Evolutionary conservation across 1,284 basidiomycete species (phyloP).

Genomic region (Dichomitus squalens): DNA sequence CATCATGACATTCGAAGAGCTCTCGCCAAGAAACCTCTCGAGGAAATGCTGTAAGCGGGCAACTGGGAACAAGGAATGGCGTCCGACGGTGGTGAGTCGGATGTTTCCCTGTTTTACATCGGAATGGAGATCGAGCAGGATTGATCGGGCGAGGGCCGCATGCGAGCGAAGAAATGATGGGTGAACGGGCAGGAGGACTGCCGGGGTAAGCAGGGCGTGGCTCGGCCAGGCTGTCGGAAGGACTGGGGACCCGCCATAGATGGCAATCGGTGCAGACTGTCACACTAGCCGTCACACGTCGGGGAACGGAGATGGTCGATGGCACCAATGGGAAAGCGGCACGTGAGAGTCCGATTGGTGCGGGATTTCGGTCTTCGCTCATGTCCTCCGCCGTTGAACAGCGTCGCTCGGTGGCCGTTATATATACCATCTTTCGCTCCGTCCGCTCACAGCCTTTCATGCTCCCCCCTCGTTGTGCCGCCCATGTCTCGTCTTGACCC

Average conservation of each 20-base stretch:
- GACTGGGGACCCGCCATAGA: conserved; percentile 7
- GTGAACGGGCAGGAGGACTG: not conserved
- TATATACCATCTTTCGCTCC: conserved; percentile 19
- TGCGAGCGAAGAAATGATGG: not conserved
- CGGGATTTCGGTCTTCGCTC: conserved; percentile 26
- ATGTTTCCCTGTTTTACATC: not conserved
- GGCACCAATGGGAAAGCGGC: conserved; percentile 13
- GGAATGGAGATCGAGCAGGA: not conserved
- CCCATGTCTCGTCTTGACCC: conserved; percentile 4
- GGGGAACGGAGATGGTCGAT: conserved; percentile 22
- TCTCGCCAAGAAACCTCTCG: not conserved
- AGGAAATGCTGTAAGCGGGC: not conserved
- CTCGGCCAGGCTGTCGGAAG: conserved; percentile 2
- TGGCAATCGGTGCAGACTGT: conserved; percentile 2
- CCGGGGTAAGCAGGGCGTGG: not conserved
- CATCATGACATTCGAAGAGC: conserved; percentile 9
- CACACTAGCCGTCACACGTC: conserved; percentile 14
- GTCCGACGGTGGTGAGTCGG: not conserved
- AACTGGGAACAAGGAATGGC: not conserved
- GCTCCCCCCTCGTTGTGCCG: conserved; percentile 14
- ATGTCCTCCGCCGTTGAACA: conserved; percentile 27
- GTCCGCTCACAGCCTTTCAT: conserved; percentile 7
- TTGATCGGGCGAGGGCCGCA: not conserved
- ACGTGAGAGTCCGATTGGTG: conserved; percentile 29
- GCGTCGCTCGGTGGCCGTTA: conserved; percentile 18